These are phyloP conservation scores for Thuidium tamariscinum DNA, from an alignment of 225 moss, liverwort and hornwort species.

Conservation along the genomic window DNA sequence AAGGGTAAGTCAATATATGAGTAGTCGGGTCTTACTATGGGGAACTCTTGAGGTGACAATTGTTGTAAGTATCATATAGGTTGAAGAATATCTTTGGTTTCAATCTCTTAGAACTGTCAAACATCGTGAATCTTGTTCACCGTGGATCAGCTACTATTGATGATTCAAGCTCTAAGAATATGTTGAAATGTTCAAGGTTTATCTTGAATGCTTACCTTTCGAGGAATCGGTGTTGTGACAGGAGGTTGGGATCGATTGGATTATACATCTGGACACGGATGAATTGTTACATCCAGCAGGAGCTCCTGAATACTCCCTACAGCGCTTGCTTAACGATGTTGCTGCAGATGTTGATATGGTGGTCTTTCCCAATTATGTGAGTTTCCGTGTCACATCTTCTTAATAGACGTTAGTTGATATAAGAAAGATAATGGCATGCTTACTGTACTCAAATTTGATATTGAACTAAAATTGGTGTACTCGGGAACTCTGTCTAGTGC, in stretches of 20 bases:
- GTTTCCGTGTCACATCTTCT: conserved; percentile 1
- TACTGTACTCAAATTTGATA: not conserved
- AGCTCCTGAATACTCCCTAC: conserved; percentile 78
- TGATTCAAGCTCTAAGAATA: not conserved
- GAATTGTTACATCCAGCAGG: conserved; percentile 96
- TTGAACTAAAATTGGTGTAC: not conserved
- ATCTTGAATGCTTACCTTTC: not conserved
- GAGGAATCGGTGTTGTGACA: conserved; percentile 8
- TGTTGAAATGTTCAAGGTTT: not conserved
- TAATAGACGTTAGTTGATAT: not conserved
- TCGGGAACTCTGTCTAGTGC: not conserved
- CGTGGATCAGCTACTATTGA: not conserved
- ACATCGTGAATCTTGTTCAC: not conserved
- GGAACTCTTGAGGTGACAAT: not conserved
- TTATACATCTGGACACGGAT: conserved; percentile 97
- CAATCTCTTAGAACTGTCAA: not conserved
- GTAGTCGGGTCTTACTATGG: not conserved
- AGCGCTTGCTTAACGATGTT: conserved; percentile 74
- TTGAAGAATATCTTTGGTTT: not conserved
- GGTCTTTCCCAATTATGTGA: conserved; percentile 95
- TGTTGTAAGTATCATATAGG: not conserved
- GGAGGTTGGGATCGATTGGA: conserved; percentile 94
- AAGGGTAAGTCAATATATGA: conserved; percentile 41
- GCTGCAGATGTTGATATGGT: conserved; percentile 93
- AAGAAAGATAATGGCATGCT: not conserved